Percentiles rank a stretch among this genome's conserved stretches.
These are phyloP conservation scores for Erysimum cheiri DNA, from an alignment of 441 rosid genomes.

Conservation along the genomic window DNA sequence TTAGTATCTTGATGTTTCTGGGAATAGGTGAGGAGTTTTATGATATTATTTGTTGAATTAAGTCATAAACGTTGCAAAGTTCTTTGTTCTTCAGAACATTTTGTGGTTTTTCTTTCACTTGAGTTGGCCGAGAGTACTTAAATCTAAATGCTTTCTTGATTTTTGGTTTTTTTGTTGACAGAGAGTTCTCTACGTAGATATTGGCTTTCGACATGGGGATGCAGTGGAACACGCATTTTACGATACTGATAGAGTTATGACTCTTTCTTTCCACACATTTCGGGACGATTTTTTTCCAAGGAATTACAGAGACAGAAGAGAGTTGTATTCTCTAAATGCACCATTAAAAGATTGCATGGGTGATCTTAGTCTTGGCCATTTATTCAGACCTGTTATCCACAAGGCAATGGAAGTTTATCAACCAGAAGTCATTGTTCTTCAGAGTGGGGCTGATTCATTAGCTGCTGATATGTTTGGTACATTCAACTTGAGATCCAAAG, in stretches of 20 bases:
- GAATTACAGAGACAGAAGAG: constrained; percentile 60
- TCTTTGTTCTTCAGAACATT: no score
- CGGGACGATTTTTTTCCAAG: constrained; percentile 52
- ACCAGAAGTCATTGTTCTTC: constrained; percentile 89
- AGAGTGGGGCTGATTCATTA: constrained; percentile 87
- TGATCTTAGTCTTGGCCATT: constrained; percentile 59
- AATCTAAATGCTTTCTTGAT: constrained; percentile 16
- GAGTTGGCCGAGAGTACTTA: no score
- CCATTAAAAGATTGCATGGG: constrained; percentile 75
- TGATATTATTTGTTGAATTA: neutral
- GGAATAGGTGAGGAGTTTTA: no score
- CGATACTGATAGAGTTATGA: constrained; percentile 88
- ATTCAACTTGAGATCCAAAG: constrained; percentile 79
- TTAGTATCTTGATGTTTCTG: neutral
- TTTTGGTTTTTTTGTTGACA: constrained; percentile 41
- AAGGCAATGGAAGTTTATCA: constrained; percentile 84
- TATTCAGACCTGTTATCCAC: constrained; percentile 68
- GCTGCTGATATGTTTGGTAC: constrained; percentile 50
- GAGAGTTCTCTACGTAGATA: constrained; percentile 88
- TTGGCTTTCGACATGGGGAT: constrained; percentile 86
- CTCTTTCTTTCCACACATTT: constrained; percentile 80
- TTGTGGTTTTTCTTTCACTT: no score
- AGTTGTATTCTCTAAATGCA: constrained; percentile 74
- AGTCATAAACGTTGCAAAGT: neutral
- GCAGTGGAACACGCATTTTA: constrained; percentile 92